phyloP scores from a whole-genome alignment of 345 rosid genomes.

The Salix purpurea region DNA sequence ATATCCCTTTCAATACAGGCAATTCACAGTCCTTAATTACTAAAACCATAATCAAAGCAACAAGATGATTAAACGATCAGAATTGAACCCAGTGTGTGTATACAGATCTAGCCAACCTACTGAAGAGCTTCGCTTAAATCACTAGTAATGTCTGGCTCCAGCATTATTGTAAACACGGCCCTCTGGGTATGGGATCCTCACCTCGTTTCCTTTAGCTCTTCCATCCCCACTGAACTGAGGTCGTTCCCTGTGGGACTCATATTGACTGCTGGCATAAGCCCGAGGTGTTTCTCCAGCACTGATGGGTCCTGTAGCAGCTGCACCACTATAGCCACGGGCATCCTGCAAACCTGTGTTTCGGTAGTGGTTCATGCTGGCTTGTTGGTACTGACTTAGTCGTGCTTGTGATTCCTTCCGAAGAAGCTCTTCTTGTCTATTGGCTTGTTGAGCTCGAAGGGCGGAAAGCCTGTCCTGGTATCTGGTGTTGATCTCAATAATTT shows the following conservation, averaged over 20 bases:
- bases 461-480: conserved; percentile 20
- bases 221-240: conserved; percentile 9
- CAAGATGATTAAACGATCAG: background rate
- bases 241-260: conserved; percentile 8
- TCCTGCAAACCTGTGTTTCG: conserved; percentile 1
- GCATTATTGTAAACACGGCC: conserved; percentile 18
- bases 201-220: conserved; percentile 8
- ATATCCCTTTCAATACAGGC: background rate
- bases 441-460: conserved; percentile 5
- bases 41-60: background rate
- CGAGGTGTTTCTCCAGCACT: background rate
- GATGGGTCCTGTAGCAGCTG: conserved; percentile 1
- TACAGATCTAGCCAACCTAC: background rate
- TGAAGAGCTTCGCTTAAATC: background rate
- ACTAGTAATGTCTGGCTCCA: conserved; percentile 4
- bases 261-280: conserved; percentile 5
- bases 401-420: conserved; percentile 16
- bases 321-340: conserved; percentile 10
- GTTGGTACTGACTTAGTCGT: conserved; percentile 15
- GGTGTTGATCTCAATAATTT: conserved; percentile 16
- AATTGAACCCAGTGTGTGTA: background rate
- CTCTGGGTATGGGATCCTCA: conserved; percentile 17
- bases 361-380: conserved; percentile 7
- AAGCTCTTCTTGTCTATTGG: conserved; percentile 16
- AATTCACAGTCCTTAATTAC: background rate